Evolutionary conservation across 2,329 filamentous ascomycete genomes (phyloP), one percentile per base, ranked within the genome.

Genomic region (Fusarium sp.): DNA sequence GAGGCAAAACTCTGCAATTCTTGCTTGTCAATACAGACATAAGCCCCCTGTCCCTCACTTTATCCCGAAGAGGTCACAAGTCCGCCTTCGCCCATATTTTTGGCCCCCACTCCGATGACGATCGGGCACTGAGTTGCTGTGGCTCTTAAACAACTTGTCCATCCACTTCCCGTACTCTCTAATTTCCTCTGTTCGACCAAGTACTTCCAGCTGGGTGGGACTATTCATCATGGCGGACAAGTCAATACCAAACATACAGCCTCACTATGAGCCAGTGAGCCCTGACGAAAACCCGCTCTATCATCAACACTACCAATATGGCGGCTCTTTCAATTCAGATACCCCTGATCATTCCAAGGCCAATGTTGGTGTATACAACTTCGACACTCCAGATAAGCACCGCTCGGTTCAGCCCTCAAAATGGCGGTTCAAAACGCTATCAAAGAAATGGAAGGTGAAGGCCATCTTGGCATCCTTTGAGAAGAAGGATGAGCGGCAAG

Each of bases 371-470:
- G 48, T 57, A 8, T 68, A 66, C 11, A 48, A 50, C 5, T 25
- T 59, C 4, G 34, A 66, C 14, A 25, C 18, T 0, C 13, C 37
- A 2, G 61, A 59, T 25, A 45, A 39, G 3, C 25, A 20, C 1
- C 39, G 60, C 7, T 60, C 45, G 1, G n/a, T 71, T 6, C 64
- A 57, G 3, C 67, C 66, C n/a, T 30, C 67, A 6, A 64, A 54
- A n/a, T 76, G 71, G 71, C 67, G 74, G 2, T 27, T 75, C 1
- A 63, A 68, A 4, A 72, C 74, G 4, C 30, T 74, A 1, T 39
- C 74, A 25, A 74, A 74, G 56, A 76, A 76, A 70, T 76, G 66
- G 66, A 69, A 71, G 4, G 50, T 76, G 6, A 68, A 76, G 27
- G 65, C 63, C 2, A 16, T 76, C 13, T 23, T 70, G 13, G 41